These are phyloP conservation scores for Citrullus amarus DNA, from an alignment of 306 rosid genomes.

Conservation along the genomic window DNA sequence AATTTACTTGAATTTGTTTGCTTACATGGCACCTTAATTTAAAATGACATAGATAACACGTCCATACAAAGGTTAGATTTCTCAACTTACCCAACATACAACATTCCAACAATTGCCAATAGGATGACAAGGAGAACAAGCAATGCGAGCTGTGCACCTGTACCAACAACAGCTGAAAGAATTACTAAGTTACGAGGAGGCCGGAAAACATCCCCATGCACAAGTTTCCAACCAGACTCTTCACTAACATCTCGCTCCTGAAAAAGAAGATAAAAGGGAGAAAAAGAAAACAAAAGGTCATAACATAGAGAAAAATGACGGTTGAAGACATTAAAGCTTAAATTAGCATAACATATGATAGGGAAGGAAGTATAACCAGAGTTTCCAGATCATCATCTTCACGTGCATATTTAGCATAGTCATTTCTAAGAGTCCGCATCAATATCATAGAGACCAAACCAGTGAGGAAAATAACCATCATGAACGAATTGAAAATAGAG, in stretches of 20 bases:
- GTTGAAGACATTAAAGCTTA: background rate
- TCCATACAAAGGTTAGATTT: background rate
- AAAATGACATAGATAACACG: background rate
- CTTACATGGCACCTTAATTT: background rate
- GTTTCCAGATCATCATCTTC: conserved; percentile 97
- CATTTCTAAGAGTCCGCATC: conserved; percentile 97
- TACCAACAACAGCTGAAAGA: conserved; percentile 95
- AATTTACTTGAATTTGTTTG: background rate
- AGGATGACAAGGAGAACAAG: conserved; percentile 95
- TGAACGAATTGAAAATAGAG: conserved; percentile 95
- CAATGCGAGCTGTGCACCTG: conserved; percentile 95
- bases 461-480: conserved; percentile 99
- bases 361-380: conserved; percentile 44
- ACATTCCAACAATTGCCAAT: conserved; percentile 95
- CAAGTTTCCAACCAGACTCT: conserved; percentile 99
- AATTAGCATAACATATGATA: background rate
- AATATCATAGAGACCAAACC: conserved; percentile 99
- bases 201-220: conserved; percentile 98
- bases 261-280: conserved; percentile 3
- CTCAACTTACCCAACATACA: conserved; percentile 72
- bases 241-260: conserved; percentile 99
- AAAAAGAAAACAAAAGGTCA: background rate
- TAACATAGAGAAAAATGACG: background rate
- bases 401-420: conserved; percentile 97
- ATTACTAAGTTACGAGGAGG: conserved; percentile 72